Percentiles rank a stretch among this genome's conserved stretches.
phyloP scores from a whole-genome alignment of 2,329 filamentous ascomycete genomes.

The Exophiala sp. region DNA sequence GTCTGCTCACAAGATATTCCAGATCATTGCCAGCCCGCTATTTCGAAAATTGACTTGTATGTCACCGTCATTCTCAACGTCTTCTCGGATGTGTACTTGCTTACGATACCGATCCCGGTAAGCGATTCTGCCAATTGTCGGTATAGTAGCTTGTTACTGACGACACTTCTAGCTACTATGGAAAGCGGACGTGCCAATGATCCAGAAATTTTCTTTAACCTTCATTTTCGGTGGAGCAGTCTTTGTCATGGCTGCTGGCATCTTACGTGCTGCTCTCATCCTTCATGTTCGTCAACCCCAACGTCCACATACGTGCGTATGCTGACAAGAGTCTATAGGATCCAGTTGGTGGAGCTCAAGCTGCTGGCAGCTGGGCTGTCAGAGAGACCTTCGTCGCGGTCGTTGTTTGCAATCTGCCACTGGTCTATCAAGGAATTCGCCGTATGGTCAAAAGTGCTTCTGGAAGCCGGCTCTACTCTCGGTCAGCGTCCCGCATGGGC shows the following conservation, averaged over 20 bases:
- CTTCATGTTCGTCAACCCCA: conserved; percentile 35
- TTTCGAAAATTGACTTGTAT: conserved; percentile 51
- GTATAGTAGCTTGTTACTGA: background rate
- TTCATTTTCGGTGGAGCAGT: conserved; percentile 55
- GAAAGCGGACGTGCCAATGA: conserved; percentile 47
- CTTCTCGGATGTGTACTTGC: conserved; percentile 57
- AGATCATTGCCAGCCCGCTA: conserved; percentile 50
- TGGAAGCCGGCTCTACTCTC: conserved; percentile 1
- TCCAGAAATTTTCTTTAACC: conserved; percentile 52
- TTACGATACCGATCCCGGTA: conserved; percentile 57
- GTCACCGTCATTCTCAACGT: conserved; percentile 54
- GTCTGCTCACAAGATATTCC: background rate
- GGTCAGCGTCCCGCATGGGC: conserved; percentile 5
- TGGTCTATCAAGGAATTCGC: conserved; percentile 36
- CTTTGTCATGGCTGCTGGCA: conserved; percentile 54
- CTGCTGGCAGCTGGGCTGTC: conserved; percentile 44
- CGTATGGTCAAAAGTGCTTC: background rate
- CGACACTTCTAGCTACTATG: conserved; percentile 47
- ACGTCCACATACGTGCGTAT: background rate
- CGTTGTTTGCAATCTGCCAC: conserved; percentile 42
- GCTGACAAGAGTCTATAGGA: conserved; percentile 25
- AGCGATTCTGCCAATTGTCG: conserved; percentile 22
- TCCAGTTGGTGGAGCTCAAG: conserved; percentile 38
- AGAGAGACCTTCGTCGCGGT: conserved; percentile 47
- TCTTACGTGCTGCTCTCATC: conserved; percentile 54